phyloP scores from a whole-genome alignment of 768 basidiomycete genomes.

The Rhizopogon rudus region DNA sequence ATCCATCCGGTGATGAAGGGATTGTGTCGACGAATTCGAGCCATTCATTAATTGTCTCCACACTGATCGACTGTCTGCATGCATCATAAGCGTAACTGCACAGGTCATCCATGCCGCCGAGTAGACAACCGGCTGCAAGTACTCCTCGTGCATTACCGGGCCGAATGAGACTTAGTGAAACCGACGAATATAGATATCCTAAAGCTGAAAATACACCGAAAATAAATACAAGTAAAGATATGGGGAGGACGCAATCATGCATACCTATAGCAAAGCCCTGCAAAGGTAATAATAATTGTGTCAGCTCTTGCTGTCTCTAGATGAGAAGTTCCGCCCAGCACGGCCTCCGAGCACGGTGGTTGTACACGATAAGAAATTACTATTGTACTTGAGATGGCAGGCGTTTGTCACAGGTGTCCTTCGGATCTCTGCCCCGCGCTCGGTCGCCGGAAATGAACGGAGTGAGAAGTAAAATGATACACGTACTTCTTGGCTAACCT shows the following conservation, averaged over 20 bases:
- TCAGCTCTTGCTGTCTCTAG: constrained; percentile 2
- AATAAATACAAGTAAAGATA: constrained; percentile 15
- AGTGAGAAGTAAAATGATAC: constrained; percentile 13
- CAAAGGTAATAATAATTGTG: constrained; percentile 15
- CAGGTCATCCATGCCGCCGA: constrained; percentile 86
- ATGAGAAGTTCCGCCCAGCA: constrained; percentile 13
- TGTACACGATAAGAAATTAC: constrained; percentile 11
- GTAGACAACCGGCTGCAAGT: constrained; percentile 77
- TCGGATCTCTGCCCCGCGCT: constrained; percentile 15
- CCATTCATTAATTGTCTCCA: constrained; percentile 74
- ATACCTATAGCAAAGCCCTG: constrained; percentile 77
- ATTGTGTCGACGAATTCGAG: constrained; percentile 67
- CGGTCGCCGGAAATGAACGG: constrained; percentile 28
- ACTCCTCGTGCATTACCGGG: constrained; percentile 81
- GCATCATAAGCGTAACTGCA: constrained; percentile 74
- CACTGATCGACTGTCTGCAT: constrained; percentile 70
- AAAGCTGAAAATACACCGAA: constrained; percentile 44
- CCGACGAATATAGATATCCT: constrained; percentile 75
- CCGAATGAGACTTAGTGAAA: constrained; percentile 62
- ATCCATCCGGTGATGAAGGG: constrained; percentile 44
- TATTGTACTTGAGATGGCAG: constrained; percentile 13
- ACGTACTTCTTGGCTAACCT: constrained; percentile 80
- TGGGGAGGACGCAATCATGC: constrained; percentile 3
- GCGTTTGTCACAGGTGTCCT: constrained; percentile 13
- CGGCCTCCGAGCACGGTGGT: constrained; percentile 16